Base-by-base conservation (phyloP, 83 land plant genomes). In the Picea abies region DNA sequence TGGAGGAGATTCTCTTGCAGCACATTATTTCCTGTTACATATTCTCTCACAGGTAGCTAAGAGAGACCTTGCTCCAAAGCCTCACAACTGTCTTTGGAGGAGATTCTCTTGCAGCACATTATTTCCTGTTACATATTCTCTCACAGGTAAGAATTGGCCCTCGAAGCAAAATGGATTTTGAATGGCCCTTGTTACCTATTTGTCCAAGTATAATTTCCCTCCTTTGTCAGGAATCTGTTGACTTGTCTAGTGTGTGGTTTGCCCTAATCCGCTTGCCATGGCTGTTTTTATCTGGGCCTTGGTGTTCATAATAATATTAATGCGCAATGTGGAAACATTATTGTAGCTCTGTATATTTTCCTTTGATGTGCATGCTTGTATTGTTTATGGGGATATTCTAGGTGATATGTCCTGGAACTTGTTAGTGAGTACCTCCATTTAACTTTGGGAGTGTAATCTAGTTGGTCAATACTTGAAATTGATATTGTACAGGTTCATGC, bases 1-100 rank as follows among this genome's bases (percentile, higher is more conserved):
- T 66, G 98, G 95, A 35, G 92, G 95, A 70, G 99, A 97, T 84
- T 86, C 85, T 15, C 63, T 95, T 52, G 91, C 93, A n/a, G 98
- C 96, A 70, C 83, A 95, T 32, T 95, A 84, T 80, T 39, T 95
- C 29, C 90, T 97, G 32, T 86, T 97, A 82, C 98, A 97, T 84
- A 91, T 97, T 37, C 78, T 97, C 26, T 97, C 99, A 71, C 89
- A 37, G 39, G 39, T 37, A n/a, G n/a, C n/a, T 95, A 49, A 84
- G 97, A 79, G 90, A 84, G 52, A 82, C 91, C 56, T 82, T 97
- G 60, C 71, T 95, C 58, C 80, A 85, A 49, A 83, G 90, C 82
- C 90, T 97, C n/a, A 91, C 89, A 17, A 56, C 84, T 47, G 81
- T 90, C 76, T 88, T 97, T 66, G 98, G 95, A 35, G 92, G 95